Conservation (phyloP, 352 stramenopile species). For the Phytophthora tentaculata region DNA sequence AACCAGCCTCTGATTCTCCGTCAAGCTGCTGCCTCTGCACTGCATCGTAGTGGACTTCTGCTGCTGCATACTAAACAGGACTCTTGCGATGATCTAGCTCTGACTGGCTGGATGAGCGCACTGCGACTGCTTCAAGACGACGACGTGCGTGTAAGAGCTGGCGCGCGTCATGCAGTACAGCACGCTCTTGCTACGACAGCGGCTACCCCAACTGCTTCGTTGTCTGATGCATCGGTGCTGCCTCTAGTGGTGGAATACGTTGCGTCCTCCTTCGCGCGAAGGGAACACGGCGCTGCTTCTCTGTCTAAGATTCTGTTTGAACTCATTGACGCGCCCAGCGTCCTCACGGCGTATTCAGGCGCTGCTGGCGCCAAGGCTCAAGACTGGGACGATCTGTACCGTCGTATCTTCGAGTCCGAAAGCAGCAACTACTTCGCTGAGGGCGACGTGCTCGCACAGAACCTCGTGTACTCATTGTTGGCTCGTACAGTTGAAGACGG, state of each 20-base stretch:
- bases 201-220: slow-evolving; percentile 4
- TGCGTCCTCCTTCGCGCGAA: slow-evolving; percentile 41
- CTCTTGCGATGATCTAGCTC: slow-evolving; percentile 30
- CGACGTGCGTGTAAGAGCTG: slow-evolving; percentile 40
- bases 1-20: slow-evolving; percentile 68
- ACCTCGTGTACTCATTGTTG: slow-evolving; percentile 53
- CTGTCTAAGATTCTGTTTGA: slow-evolving; percentile 44
- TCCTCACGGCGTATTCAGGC: slow-evolving; percentile 54
- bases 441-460: slow-evolving; percentile 63
- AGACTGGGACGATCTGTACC: slow-evolving; percentile 64
- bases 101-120: slow-evolving; percentile 65
- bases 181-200: slow-evolving; percentile 28
- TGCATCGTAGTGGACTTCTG: slow-evolving; percentile 59
- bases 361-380: slow-evolving; percentile 43
- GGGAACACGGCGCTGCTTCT: slow-evolving; percentile 28
- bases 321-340: slow-evolving; percentile 44
- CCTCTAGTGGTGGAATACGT: slow-evolving; percentile 59
- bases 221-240: slow-evolving; percentile 68
- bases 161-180: slow-evolving; percentile 43
- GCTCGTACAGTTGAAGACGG: slow-evolving; percentile 23
- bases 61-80: slow-evolving; percentile 19
- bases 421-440: slow-evolving; percentile 85
- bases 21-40: slow-evolving; percentile 55
- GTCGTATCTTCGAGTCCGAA: slow-evolving; percentile 82
- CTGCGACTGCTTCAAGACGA: slow-evolving; percentile 79